Evolutionary conservation across 306 rosid genomes (phyloP).

Genomic region (Quercus rubra): DNA sequence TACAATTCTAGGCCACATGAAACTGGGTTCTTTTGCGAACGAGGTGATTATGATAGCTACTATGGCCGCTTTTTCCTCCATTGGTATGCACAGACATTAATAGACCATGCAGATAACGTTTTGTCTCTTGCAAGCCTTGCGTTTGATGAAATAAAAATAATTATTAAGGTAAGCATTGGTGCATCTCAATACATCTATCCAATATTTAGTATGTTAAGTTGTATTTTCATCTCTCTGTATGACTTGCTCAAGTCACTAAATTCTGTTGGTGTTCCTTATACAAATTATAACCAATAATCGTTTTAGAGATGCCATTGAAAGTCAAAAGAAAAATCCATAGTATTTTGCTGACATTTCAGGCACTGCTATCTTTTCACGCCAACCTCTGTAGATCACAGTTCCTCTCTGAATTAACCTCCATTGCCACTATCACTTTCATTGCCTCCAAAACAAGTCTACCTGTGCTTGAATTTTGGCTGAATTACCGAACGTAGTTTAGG

Average conservation of each 20-base stretch:
- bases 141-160: conserved; percentile 75
- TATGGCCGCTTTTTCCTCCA: conserved; percentile 96
- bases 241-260: neutral
- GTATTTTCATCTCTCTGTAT: conserved; percentile 14
- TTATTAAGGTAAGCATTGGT: conserved; percentile 67
- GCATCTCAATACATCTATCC: conserved; percentile 6
- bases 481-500: neutral
- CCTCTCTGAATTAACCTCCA: neutral
- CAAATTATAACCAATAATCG: neutral
- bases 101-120: conserved; percentile 86
- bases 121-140: conserved; percentile 94
- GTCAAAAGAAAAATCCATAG: neutral
- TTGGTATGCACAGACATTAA: conserved; percentile 84
- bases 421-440: neutral
- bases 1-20: conserved; percentile 94
- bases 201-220: neutral
- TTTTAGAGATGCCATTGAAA: neutral
- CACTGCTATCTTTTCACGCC: neutral
- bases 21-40: conserved; percentile 93
- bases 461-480: neutral
- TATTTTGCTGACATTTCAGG: neutral
- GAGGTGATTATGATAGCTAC: conserved; percentile 96
- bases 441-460: neutral
- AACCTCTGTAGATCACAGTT: neutral
- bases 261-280: neutral